Evolutionary conservation across 2,329 filamentous ascomycete species (phyloP), one percentile per base, ranked within the genome.

Genomic region (Madurella fahalii): DNA sequence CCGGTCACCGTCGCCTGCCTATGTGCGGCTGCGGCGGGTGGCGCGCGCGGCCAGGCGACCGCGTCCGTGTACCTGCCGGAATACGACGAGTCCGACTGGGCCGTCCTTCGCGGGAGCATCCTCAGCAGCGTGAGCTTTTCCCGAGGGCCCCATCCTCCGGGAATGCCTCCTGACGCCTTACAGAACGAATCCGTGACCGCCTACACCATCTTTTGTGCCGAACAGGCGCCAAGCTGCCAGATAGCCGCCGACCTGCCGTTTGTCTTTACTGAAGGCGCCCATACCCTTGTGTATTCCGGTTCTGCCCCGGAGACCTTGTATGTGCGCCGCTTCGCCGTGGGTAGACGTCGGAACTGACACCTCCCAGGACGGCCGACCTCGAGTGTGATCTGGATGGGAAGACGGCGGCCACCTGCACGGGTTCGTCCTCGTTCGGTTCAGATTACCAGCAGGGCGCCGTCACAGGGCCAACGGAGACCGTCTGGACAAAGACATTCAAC

Each of bases 171-270:
- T 54, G n/a, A 50, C n/a, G 5, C 11, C 13, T 5, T 16, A 11
- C 58, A 76, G 74, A 67, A 77, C 54, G 58, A 64, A 40, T 62
- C 64, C 25, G 65, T 71, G 55, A 78, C 76, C 15, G 73, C 74
- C 20, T 78, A 76, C 57, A 78, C 76, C 53, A 73, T 79, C 40
- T 79, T 79, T 61, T 79, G 76, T 56, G 71, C 71, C 9, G 68
- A 73, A 31, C 64, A 72, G 52, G 68, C 69, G n/a, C 69, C 71
- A 2, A 67, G 66, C 7, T 79, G 76, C 63, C 71, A 73, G 52
- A 65, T 79, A 8, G 72, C 72, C 7, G 71, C 74, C 13, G 74
- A 76, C 43, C 70, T 78, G 37, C 76, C 77, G 4, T 78, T 78
- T 58, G 59, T 75, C 46, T 69, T 79, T 53, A 70, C 75, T 12